Evolutionary conservation across 257 asterid species (phyloP).

Genomic region (Ilex aquifolium): DNA sequence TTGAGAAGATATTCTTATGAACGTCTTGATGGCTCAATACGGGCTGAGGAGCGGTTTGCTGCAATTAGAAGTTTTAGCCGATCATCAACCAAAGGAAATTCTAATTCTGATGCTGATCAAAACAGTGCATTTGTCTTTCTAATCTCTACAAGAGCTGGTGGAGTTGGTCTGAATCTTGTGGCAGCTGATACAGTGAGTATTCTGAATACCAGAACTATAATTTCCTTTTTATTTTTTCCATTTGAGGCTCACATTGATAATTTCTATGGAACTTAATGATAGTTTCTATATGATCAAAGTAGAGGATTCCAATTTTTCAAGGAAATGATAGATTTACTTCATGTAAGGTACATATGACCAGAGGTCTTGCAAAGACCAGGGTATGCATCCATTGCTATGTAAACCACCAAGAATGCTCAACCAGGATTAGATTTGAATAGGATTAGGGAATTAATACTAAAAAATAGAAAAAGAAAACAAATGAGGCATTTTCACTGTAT

Average conservation of each 20-base stretch:
- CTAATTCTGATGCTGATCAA: conserved; percentile 22
- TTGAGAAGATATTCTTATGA: conserved; percentile 78
- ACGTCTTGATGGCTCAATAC: conserved; percentile 94
- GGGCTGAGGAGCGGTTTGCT: conserved; percentile 96
- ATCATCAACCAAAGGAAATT: conserved; percentile 25
- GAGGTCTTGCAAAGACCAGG: too few species aligned
- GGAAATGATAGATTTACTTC: too few species aligned
- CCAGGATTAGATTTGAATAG: too few species aligned
- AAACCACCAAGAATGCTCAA: too few species aligned
- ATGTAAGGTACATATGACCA: too few species aligned
- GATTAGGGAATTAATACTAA: too few species aligned
- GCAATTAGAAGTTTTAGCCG: conserved; percentile 89
- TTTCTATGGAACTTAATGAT: too few species aligned
- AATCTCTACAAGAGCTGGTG: conserved; percentile 98
- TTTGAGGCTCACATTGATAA: not conserved
- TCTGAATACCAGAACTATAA: not conserved
- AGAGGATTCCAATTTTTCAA: too few species aligned
- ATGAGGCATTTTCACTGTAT: too few species aligned
- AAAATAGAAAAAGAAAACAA: too few species aligned
- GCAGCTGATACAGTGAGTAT: conserved; percentile 93
- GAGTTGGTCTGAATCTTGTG: conserved; percentile 93
- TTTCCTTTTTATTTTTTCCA: not conserved
- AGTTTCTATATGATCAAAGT: too few species aligned
- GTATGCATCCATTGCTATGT: too few species aligned
- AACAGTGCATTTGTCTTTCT: conserved; percentile 62